Evolutionary conservation across 352 stramenopile genomes (phyloP), one percentile per base, ranked within the genome.

Genomic region (Pythium aphanidermatum): DNA sequence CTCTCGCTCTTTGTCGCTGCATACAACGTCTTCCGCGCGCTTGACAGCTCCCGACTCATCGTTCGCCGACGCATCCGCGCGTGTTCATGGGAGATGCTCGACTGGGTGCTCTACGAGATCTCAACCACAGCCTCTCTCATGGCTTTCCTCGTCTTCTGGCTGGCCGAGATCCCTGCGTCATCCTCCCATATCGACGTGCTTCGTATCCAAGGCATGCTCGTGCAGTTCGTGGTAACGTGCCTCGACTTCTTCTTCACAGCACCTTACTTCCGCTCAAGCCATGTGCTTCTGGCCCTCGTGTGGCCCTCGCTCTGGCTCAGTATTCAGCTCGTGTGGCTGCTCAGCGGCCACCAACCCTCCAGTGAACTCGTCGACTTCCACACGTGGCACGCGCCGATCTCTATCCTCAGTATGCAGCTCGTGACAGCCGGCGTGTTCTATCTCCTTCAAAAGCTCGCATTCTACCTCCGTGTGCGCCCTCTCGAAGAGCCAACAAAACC

Each of bases 31-130:
- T 81, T 47, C 66, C 78, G 51, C 58, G 68, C 68, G 19, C 74
- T 83, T 23, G 73, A 78, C 30, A 64, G 68, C 16, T 69, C 73
- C 35, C 73, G 65, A n/a, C 71, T 83, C 31, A 34, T 83, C 40
- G 61, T 78, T 38, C 68, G 74, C 17, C 70, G 68, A 46, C 63
- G 63, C 6, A 65, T 72, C 28, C 65, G 60, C n/a, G 52, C 65
- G 19, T 74, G 56, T 20, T 85, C 73, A 29, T 83, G 70, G 73
- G 70, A 83, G 27, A 78, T 83, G 45, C 41, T 85, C 21, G 73
- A 83, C 47, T 82, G 70, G 70, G 66, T 85, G 29, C 73, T 83
- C 32, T 79, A 71, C 44, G 68, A 88, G 41, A 69, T 70, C 16
- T 81, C 69, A 4, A 68, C 68, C 2, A 77, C 70, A 1, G 47